Conservation (phyloP, 768 basidiomycete genomes). For the Boletus tylopilopsis region DNA sequence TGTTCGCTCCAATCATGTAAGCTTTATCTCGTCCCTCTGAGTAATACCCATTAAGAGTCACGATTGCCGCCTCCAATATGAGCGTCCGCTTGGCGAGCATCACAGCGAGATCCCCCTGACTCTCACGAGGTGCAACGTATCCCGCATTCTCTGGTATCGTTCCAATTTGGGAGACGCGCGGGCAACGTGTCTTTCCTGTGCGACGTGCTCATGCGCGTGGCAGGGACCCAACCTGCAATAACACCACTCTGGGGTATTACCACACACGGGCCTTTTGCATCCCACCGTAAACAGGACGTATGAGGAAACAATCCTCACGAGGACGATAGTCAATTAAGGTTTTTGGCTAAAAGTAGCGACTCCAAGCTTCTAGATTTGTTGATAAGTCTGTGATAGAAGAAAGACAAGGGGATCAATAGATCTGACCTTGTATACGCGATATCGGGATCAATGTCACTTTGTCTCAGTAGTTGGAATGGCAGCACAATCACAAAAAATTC, state of each 20-base stretch:
- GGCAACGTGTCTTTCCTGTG: slow-evolving; percentile 19
- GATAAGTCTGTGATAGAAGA: slow-evolving; percentile 15
- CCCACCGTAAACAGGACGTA: slow-evolving; percentile 20
- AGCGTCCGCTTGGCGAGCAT: slow-evolving; percentile 5
- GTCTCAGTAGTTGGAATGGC: background rate
- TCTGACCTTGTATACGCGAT: slow-evolving; percentile 12
- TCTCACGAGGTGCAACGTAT: background rate
- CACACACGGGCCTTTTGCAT: slow-evolving; percentile 13
- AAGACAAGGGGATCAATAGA: slow-evolving; percentile 17
- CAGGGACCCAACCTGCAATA: slow-evolving; percentile 2
- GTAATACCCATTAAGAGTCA: background rate
- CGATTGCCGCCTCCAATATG: slow-evolving; percentile 7
- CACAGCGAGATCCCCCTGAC: background rate
- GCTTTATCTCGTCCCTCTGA: slow-evolving; percentile 3
- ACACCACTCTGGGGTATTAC: slow-evolving; percentile 15
- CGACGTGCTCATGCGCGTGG: slow-evolving; percentile 8
- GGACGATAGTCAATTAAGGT: slow-evolving; percentile 25
- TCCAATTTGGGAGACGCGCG: slow-evolving; percentile 1
- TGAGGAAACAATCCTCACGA: slow-evolving; percentile 14
- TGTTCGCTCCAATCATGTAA: slow-evolving; percentile 18
- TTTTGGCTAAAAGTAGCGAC: slow-evolving; percentile 25
- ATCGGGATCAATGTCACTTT: background rate
- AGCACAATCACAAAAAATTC: background rate
- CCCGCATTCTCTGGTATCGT: background rate
- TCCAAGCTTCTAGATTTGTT: slow-evolving; percentile 23